These are phyloP conservation scores for Suhomyces maxii DNA, from an alignment of 1,139 yeast species.

Conservation along the genomic window DNA sequence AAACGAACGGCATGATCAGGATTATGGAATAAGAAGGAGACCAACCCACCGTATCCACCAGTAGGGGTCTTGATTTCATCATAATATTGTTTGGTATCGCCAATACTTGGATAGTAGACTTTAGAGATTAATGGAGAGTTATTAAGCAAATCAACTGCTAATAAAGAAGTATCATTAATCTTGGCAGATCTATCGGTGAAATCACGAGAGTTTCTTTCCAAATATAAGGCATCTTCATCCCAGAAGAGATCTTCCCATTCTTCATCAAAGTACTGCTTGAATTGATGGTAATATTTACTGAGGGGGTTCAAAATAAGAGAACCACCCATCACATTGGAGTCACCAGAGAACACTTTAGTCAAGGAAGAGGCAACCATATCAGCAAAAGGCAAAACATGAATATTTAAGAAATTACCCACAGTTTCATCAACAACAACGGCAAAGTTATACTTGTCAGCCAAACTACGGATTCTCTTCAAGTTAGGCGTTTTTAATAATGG, in stretches of 20 bases:
- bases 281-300: slow-evolving; percentile 50
- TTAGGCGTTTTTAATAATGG: slow-evolving; percentile 87
- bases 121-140: slow-evolving; percentile 53
- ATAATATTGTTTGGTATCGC: slow-evolving; percentile 59
- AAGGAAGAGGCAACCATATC: slow-evolving; percentile 86
- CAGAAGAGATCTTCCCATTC: slow-evolving; percentile 76
- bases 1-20: slow-evolving; percentile 69
- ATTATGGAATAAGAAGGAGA: slow-evolving; percentile 72
- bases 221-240: slow-evolving; percentile 91
- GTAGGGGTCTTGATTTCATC: slow-evolving; percentile 64
- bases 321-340: slow-evolving; percentile 95
- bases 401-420: slow-evolving; percentile 84
- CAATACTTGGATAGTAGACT: slow-evolving; percentile 69
- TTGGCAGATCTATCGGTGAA: slow-evolving; percentile 66
- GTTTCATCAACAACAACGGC: slow-evolving; percentile 90
- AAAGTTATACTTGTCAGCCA: slow-evolving; percentile 71
- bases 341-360: slow-evolving; percentile 92
- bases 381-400: slow-evolving; percentile 76
- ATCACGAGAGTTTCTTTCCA: slow-evolving; percentile 93
- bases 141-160: slow-evolving; percentile 51
- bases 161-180: slow-evolving; percentile 66
- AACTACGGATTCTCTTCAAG: slow-evolving; percentile 56
- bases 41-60: slow-evolving; percentile 93
- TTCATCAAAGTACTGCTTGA: slow-evolving; percentile 54
- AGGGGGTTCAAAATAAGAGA: slow-evolving; percentile 75